A percentile compares a stretch with the other conserved stretches of the same genome.
Evolutionary conservation across 2,329 filamentous ascomycete genomes (phyloP).

Genomic region (Nigrograna mackinnonii): DNA sequence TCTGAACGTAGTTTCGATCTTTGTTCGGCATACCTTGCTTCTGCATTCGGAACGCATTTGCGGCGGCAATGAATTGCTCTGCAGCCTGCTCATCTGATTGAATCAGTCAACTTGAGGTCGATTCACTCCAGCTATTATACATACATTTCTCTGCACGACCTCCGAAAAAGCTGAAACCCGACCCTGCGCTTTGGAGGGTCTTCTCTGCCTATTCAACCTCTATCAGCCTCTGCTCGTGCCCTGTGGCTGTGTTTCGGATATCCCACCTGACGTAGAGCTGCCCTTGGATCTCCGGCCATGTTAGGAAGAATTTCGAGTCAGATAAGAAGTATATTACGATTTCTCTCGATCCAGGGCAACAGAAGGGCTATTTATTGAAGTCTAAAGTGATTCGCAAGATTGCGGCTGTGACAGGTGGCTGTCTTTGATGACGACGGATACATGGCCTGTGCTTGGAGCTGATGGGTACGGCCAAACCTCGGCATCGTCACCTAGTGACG

Average conservation of each 20-base stretch:
- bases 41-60: conserved; percentile 88
- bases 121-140: conserved; percentile 1
- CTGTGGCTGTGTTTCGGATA: conserved; percentile 31
- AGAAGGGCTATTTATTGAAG: too few relatives aligned
- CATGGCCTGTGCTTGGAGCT: conserved; percentile 12
- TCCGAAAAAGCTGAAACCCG: conserved; percentile 89
- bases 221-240: conserved; percentile 28
- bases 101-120: conserved; percentile 18
- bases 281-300: conserved; percentile 43
- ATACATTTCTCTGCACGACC: conserved; percentile 78
- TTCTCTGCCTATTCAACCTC: conserved; percentile 75
- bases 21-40: conserved; percentile 75
- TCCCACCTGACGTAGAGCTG: conserved; percentile 41
- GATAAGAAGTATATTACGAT: too few relatives aligned
- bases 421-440: conserved; percentile 32
- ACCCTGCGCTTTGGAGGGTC: conserved; percentile 70
- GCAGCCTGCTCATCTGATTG: conserved; percentile 73
- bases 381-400: conserved; percentile 10
- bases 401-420: conserved; percentile 38
- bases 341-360: too few relatives aligned
- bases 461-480: conserved; percentile 22
- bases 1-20: background rate
- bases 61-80: conserved; percentile 85
- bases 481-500: conserved; percentile 1
- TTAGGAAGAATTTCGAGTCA: too few relatives aligned